Percentiles rank a stretch among this genome's conserved stretches.
phyloP scores from a whole-genome alignment of 176 grass and related monocot genomes.

The Rhipidocladum racemiflorum region DNA sequence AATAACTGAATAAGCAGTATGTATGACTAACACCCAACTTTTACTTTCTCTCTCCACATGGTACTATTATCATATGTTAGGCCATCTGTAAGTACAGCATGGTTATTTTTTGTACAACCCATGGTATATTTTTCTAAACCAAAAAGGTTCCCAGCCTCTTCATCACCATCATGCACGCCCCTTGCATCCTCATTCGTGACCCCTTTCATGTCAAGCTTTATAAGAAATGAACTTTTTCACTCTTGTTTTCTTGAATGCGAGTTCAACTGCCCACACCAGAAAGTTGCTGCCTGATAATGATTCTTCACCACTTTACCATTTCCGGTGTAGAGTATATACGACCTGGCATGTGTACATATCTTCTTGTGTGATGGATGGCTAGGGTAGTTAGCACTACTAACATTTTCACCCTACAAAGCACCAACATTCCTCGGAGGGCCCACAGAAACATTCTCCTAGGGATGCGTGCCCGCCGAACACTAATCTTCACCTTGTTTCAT shows the following conservation, averaged over 20 bases:
- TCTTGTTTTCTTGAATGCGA: not conserved
- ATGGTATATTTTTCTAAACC: slow-evolving; percentile 25
- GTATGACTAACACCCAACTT: slow-evolving; percentile 22
- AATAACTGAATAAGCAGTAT: slow-evolving; percentile 11
- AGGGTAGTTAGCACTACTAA: too few relatives aligned
- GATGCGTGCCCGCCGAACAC: not conserved
- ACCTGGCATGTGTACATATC: not conserved
- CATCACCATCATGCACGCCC: slow-evolving; percentile 8
- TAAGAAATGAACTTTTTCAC: not conserved
- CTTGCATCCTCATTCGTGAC: slow-evolving; percentile 6
- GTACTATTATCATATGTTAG: slow-evolving; percentile 55
- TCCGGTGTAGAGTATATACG: not conserved
- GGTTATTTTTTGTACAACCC: slow-evolving; percentile 25
- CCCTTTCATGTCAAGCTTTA: slow-evolving; percentile 2
- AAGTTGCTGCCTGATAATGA: slow-evolving; percentile 40
- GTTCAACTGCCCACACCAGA: slow-evolving; percentile 36
- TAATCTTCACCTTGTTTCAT: slow-evolving; percentile 1
- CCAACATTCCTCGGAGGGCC: slow-evolving; percentile 12
- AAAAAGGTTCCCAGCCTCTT: slow-evolving; percentile 17
- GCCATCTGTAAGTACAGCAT: slow-evolving; percentile 24
- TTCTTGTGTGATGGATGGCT: not conserved
- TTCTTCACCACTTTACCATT: slow-evolving; percentile 29
- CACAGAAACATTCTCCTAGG: slow-evolving; percentile 50
- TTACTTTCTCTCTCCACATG: not conserved
- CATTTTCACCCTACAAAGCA: not conserved